phyloP scores from a whole-genome alignment of 768 basidiomycete species.

The Pleurotus citrinopileatus region DNA sequence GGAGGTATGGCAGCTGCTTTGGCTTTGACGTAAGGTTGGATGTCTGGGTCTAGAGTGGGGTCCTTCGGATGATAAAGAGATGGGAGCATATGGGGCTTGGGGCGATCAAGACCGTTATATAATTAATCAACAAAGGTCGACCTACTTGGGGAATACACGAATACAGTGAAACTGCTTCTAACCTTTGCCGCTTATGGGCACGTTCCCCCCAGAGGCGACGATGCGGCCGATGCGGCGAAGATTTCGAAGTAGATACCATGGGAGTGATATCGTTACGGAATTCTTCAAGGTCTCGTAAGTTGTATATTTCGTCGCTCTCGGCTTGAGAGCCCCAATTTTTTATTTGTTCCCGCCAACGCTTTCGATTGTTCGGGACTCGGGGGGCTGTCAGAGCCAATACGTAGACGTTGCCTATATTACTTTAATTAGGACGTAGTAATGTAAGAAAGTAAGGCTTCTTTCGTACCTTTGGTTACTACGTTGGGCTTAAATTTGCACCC shows the following conservation, averaged over 20 bases:
- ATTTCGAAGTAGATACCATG: constrained; percentile 3
- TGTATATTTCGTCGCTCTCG: constrained; percentile 1
- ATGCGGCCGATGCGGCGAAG: neutral
- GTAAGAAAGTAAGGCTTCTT: neutral
- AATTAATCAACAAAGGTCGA: constrained; percentile 19
- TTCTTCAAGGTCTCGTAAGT: constrained; percentile 5
- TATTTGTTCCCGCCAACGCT: neutral
- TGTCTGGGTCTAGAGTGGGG: constrained; percentile 18
- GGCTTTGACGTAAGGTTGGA: constrained; percentile 31
- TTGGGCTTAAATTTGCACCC: neutral
- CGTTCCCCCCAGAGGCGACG: constrained; percentile 6
- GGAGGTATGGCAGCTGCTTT: constrained; percentile 35
- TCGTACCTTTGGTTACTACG: neutral
- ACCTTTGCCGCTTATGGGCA: constrained; percentile 28
- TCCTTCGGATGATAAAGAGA: constrained; percentile 22
- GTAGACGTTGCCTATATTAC: neutral
- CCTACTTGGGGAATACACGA: constrained; percentile 45
- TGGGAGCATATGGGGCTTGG: constrained; percentile 36
- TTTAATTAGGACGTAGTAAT: neutral
- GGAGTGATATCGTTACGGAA: constrained; percentile 6
- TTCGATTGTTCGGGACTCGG: neutral
- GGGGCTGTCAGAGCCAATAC: neutral
- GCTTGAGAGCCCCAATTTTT: constrained; percentile 6
- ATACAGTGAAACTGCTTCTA: constrained; percentile 32
- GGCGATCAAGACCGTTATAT: constrained; percentile 11